A percentile compares a stretch with the other conserved stretches of the same genome.
Conservation (phyloP, 805 yeast species). For the Candida broadrunensis region DNA sequence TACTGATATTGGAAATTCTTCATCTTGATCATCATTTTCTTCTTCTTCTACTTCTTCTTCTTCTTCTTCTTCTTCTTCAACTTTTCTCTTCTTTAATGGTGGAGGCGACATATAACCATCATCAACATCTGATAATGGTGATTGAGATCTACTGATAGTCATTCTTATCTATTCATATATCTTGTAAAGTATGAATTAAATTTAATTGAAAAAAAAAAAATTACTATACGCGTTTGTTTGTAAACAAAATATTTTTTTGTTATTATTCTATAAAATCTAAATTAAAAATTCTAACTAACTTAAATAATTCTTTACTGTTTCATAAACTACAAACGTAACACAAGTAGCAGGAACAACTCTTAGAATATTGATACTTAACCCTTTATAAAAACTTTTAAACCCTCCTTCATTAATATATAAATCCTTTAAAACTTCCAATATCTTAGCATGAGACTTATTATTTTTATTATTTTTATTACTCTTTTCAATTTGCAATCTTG, state of each 20-base stretch:
- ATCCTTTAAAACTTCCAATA: constrained; percentile 23
- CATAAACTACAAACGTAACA: constrained; percentile 84
- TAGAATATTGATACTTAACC: constrained; percentile 70
- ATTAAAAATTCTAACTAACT: too few species aligned
- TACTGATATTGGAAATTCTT: constrained; percentile 28
- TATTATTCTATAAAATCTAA: too few species aligned
- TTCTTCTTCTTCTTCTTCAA: neutral
- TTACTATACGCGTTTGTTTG: too few species aligned
- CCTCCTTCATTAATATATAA: constrained; percentile 52
- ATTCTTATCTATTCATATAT: too few species aligned
- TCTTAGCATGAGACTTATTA: neutral
- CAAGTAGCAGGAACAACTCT: constrained; percentile 93
- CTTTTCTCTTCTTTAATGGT: neutral
- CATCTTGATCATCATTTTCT: neutral
- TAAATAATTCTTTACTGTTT: constrained; percentile 39
- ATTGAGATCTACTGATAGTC: neutral
- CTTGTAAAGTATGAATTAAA: too few species aligned
- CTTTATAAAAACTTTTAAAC: constrained; percentile 72
- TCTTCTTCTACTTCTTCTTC: neutral
- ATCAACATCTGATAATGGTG: constrained; percentile 1
- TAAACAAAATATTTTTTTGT: too few species aligned
- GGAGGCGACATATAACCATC: neutral
- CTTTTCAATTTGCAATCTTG: constrained; percentile 60
- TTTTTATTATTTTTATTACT: constrained; percentile 19
- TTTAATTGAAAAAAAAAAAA: too few species aligned